Evolutionary conservation across 1,139 yeast species (phyloP).

Genomic region (Zygoascus meyerae): DNA sequence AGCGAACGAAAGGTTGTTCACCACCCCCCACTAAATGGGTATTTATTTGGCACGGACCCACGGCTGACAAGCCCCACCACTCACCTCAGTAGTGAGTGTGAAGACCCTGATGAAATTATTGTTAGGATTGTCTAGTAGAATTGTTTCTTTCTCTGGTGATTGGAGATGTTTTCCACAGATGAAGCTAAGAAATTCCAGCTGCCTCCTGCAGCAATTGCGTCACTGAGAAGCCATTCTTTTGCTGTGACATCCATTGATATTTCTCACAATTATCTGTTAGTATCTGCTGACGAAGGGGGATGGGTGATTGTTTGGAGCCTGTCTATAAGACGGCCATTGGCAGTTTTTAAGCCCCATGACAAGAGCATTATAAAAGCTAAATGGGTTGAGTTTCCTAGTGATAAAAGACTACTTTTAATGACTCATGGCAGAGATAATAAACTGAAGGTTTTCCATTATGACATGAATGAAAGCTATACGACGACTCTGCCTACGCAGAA

Average conservation of each 20-base stretch:
- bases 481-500: slow-evolving; percentile 17
- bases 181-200: background rate
- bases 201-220: slow-evolving; percentile 17
- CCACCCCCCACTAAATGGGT: too few relatives aligned
- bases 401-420: slow-evolving; percentile 19
- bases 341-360: slow-evolving; percentile 33
- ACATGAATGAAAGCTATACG: slow-evolving; percentile 14
- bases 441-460: slow-evolving; percentile 26
- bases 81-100: too few relatives aligned
- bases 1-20: too few relatives aligned
- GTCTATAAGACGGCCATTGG: slow-evolving; percentile 33
- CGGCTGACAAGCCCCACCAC: too few relatives aligned
- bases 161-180: background rate
- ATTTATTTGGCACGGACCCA: too few relatives aligned
- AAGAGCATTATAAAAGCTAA: slow-evolving; percentile 29
- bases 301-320: slow-evolving; percentile 37
- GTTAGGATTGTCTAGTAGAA: too few relatives aligned
- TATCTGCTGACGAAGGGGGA: slow-evolving; percentile 38
- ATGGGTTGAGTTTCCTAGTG: slow-evolving; percentile 20
- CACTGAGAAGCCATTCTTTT: slow-evolving; percentile 30
- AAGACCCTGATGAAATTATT: too few relatives aligned
- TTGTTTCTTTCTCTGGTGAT: background rate
- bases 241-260: slow-evolving; percentile 27
- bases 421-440: slow-evolving; percentile 39
- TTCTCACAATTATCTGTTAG: slow-evolving; percentile 13